These are phyloP conservation scores for Moelleriella libera DNA, from an alignment of 2,329 filamentous ascomycete species.

Conservation along the genomic window DNA sequence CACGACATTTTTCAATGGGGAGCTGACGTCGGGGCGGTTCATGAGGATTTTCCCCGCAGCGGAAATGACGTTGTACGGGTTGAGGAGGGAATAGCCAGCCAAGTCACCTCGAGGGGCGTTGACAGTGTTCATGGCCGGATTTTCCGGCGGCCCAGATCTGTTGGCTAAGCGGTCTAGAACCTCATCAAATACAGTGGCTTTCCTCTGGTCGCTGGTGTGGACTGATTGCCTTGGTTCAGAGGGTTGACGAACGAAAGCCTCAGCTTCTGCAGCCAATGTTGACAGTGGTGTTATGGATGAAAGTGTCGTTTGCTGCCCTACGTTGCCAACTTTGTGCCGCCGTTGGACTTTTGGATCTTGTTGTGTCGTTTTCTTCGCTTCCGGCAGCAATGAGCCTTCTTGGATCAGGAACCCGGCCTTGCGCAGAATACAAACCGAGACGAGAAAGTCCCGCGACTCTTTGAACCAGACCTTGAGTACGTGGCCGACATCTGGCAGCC, in stretches of 20 bases:
- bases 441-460: conserved; percentile 16
- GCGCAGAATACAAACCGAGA: conserved; percentile 16
- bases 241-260: conserved; percentile 5
- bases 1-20: conserved; percentile 12
- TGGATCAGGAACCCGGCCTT: conserved; percentile 15
- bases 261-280: conserved; percentile 1
- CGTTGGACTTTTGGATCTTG: background rate
- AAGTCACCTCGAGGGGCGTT: too few relatives aligned
- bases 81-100: conserved; percentile 6
- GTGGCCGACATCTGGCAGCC: conserved; percentile 11
- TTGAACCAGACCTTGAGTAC: conserved; percentile 14
- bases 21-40: conserved; percentile 13
- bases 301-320: conserved; percentile 4
- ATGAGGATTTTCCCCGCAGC: conserved; percentile 3
- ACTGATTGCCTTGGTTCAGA: background rate
- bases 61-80: conserved; percentile 11
- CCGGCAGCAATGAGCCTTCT: conserved; percentile 4
- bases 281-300: conserved; percentile 12
- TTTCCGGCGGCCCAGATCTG: background rate
- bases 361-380: background rate
- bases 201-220: background rate
- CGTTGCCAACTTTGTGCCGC: too few relatives aligned
- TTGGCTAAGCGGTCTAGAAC: conserved; percentile 2
- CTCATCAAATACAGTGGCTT: conserved; percentile 4
- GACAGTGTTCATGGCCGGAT: background rate